These are phyloP conservation scores for Picochlorum sp. DNA, from an alignment of 139 green algal genomes.

Conservation along the genomic window DNA sequence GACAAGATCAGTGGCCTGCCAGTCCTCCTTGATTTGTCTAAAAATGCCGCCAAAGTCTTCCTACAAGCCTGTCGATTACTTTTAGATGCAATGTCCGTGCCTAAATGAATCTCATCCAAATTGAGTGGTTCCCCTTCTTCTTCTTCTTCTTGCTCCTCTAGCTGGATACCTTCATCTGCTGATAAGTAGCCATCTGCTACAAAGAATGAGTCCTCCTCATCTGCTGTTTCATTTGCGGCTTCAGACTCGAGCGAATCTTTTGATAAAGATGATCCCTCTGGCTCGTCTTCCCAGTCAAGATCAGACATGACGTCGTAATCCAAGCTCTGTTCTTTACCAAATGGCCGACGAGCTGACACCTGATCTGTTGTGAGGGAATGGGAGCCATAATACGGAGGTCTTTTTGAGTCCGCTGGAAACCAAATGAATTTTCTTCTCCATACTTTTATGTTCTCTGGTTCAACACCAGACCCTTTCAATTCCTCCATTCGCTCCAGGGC, in stretches of 20 bases:
- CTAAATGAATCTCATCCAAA: background rate
- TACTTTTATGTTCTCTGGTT: constrained; percentile 17
- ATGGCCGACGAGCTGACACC: constrained; percentile 32
- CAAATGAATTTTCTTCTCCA: constrained; percentile 55
- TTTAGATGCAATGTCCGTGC: background rate
- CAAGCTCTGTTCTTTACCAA: constrained; percentile 40
- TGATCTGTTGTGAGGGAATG: constrained; percentile 13
- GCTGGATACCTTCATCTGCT: constrained; percentile 53
- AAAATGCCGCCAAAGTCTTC: background rate
- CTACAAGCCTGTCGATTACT: background rate
- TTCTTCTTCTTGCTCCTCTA: constrained; percentile 30
- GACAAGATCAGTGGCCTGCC: constrained; percentile 2
- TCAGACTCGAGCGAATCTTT: background rate
- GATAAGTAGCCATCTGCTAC: constrained; percentile 65
- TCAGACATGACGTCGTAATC: constrained; percentile 73
- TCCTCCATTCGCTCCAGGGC: constrained; percentile 1
- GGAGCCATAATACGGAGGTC: constrained; percentile 57
- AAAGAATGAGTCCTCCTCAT: constrained; percentile 59
- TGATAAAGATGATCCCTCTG: constrained; percentile 35
- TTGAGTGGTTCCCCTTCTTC: constrained; percentile 11
- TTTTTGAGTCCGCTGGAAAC: constrained; percentile 19
- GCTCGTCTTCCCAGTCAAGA: constrained; percentile 74
- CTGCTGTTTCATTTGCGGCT: constrained; percentile 4
- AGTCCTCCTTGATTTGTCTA: constrained; percentile 1
- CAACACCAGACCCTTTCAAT: constrained; percentile 4